These are phyloP conservation scores for Starmerella floris DNA, from an alignment of 805 yeast species.

Conservation along the genomic window DNA sequence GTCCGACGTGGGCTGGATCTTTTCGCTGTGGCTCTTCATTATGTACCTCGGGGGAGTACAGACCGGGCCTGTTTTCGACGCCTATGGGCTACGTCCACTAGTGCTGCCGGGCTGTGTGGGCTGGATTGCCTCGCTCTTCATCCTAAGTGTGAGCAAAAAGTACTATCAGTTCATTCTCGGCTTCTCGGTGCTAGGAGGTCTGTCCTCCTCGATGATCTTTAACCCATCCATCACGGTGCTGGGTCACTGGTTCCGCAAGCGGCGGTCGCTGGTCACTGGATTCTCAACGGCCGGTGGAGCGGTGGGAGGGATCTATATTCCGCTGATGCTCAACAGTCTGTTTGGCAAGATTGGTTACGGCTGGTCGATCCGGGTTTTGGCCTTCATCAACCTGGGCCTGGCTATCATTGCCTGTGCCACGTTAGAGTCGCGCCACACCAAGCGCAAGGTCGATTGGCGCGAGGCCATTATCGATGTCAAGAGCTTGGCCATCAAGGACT, in stretches of 20 bases:
- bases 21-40: conserved; percentile 32
- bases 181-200: conserved; percentile 42
- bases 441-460: conserved; percentile 15
- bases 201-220: conserved; percentile 32
- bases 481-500: conserved; percentile 24
- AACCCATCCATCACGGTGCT: conserved; percentile 44
- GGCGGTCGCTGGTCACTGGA: conserved; percentile 49
- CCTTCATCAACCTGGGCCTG: conserved; percentile 24
- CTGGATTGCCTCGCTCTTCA: conserved; percentile 38
- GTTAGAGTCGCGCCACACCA: conserved; percentile 28
- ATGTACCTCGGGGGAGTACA: conserved; percentile 37
- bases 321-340: conserved; percentile 38
- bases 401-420: conserved; percentile 27
- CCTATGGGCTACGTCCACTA: conserved; percentile 39
- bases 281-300: conserved; percentile 54
- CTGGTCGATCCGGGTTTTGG: conserved; percentile 47
- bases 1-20: conserved; percentile 56
- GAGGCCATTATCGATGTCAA: conserved; percentile 25
- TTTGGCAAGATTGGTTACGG: conserved; percentile 40
- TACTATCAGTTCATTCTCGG: conserved; percentile 50
- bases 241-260: conserved; percentile 48
- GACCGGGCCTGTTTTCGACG: conserved; percentile 43
- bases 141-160: conserved; percentile 37
- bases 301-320: conserved; percentile 50
- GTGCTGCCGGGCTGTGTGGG: conserved; percentile 36